Conservation (phyloP, 192 early-diverging fungal species). For the Neocallimastix lanati region DNA sequence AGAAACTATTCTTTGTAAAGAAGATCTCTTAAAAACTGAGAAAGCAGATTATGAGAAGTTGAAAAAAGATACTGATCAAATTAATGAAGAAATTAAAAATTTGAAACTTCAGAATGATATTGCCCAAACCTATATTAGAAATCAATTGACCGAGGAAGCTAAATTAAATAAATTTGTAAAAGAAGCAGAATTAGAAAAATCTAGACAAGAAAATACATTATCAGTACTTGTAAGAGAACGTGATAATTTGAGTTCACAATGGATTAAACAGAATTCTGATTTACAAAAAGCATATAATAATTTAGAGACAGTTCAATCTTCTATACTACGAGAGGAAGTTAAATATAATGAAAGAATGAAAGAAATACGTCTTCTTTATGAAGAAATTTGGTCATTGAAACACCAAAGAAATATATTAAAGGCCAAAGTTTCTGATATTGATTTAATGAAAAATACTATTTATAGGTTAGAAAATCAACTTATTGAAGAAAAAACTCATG, state of each 20-base stretch:
- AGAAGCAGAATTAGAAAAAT: constrained; percentile 35
- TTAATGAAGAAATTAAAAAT: constrained; percentile 28
- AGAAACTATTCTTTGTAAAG: constrained; percentile 35
- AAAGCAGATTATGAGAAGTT: constrained; percentile 22
- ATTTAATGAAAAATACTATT: constrained; percentile 14
- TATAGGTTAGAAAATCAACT: constrained; percentile 19
- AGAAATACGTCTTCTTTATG: constrained; percentile 6
- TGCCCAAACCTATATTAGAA: constrained; percentile 31
- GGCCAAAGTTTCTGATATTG: constrained; percentile 8
- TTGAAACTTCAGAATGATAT: constrained; percentile 38
- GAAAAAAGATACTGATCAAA: constrained; percentile 29
- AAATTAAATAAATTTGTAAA: constrained; percentile 45
- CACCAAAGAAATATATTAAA: constrained; percentile 6
- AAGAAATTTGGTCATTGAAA: constrained; percentile 11
- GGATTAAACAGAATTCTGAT: constrained; percentile 34
- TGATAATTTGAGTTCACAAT: constrained; percentile 31
- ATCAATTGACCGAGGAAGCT: constrained; percentile 25
- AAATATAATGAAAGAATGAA: constrained; percentile 17
- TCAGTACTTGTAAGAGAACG: constrained; percentile 33
- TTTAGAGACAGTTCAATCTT: constrained; percentile 28
- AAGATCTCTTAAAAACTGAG: constrained; percentile 24
- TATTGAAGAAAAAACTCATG: constrained; percentile 15
- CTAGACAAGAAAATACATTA: constrained; percentile 36
- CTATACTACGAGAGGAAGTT: constrained; percentile 20
- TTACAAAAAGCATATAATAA: constrained; percentile 32